These are phyloP conservation scores for Colletotrichum orbiculare DNA, from an alignment of 2,329 filamentous ascomycete genomes.

Conservation along the genomic window DNA sequence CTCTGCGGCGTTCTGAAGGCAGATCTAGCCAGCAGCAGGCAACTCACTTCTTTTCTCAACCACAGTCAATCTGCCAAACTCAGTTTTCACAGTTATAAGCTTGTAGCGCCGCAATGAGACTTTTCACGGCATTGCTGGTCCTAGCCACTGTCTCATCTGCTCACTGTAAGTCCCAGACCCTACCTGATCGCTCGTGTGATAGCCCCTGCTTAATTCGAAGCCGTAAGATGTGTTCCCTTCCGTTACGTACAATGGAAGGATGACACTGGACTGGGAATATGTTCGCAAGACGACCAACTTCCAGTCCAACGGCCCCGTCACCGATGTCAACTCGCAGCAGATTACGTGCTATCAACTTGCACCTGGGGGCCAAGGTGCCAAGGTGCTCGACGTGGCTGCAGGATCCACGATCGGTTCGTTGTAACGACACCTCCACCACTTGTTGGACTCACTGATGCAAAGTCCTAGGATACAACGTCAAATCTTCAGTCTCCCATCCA, in stretches of 20 bases:
- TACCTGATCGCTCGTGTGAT: no score
- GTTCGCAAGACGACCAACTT: conserved; percentile 61
- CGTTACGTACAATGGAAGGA: conserved; percentile 46
- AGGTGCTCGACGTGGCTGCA: conserved; percentile 47
- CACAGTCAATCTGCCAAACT: no score
- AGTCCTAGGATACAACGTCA: conserved; percentile 45
- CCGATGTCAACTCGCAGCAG: conserved; percentile 56
- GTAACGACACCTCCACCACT: neutral
- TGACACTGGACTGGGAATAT: conserved; percentile 56
- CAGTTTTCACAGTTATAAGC: neutral
- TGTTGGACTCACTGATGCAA: neutral
- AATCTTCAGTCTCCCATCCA: conserved; percentile 54
- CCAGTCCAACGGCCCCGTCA: conserved; percentile 61
- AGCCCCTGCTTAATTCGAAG: conserved; percentile 1
- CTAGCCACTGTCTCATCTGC: conserved; percentile 46
- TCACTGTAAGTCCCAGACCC: conserved; percentile 48
- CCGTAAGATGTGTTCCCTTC: conserved; percentile 54
- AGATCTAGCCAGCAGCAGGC: no score
- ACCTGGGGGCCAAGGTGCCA: conserved; percentile 55
- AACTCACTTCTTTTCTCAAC: no score
- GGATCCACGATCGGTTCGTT: conserved; percentile 39
- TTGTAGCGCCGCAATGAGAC: conserved; percentile 36
- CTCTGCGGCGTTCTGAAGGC: no score
- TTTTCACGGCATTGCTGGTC: conserved; percentile 37
- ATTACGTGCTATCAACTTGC: conserved; percentile 63